Conservation (phyloP, 2,329 filamentous ascomycete genomes). For the Reticulascus tulasneorum region DNA sequence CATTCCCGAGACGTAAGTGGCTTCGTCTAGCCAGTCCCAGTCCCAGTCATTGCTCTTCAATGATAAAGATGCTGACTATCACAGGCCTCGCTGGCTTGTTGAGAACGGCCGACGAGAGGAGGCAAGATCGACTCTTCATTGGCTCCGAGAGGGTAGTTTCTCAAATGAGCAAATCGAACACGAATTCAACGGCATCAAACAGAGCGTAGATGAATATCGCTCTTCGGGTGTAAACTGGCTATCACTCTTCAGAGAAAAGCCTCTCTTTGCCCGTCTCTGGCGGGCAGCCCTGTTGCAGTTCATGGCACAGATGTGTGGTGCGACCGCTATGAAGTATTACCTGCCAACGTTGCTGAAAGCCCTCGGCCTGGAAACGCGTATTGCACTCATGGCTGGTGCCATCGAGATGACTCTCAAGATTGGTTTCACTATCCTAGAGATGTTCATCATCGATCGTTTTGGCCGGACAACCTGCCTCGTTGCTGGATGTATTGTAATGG, state of each 20-base stretch:
- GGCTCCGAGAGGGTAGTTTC: slow-evolving; percentile 43
- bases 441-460: slow-evolving; percentile 51
- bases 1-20: slow-evolving; percentile 49
- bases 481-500: slow-evolving; percentile 48
- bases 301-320: slow-evolving; percentile 57
- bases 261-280: slow-evolving; percentile 51
- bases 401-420: slow-evolving; percentile 57
- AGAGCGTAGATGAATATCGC: slow-evolving; percentile 36
- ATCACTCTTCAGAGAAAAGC: slow-evolving; percentile 44
- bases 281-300: slow-evolving; percentile 54
- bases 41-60: neutral
- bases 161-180: slow-evolving; percentile 30
- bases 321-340: slow-evolving; percentile 58
- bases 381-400: slow-evolving; percentile 49
- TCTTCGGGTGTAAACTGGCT: slow-evolving; percentile 33
- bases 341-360: slow-evolving; percentile 49
- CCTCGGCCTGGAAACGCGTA: slow-evolving; percentile 42
- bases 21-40: neutral
- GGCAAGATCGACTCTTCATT: slow-evolving; percentile 40
- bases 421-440: slow-evolving; percentile 51
- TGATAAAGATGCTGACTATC: neutral
- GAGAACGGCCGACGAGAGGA: slow-evolving; percentile 40
- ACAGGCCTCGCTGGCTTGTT: slow-evolving; percentile 54
- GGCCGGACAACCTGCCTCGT: slow-evolving; percentile 47
- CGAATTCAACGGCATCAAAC: slow-evolving; percentile 43